Conservation (phyloP, 495 filamentous ascomycete species). For the Immersiella caudata region DNA sequence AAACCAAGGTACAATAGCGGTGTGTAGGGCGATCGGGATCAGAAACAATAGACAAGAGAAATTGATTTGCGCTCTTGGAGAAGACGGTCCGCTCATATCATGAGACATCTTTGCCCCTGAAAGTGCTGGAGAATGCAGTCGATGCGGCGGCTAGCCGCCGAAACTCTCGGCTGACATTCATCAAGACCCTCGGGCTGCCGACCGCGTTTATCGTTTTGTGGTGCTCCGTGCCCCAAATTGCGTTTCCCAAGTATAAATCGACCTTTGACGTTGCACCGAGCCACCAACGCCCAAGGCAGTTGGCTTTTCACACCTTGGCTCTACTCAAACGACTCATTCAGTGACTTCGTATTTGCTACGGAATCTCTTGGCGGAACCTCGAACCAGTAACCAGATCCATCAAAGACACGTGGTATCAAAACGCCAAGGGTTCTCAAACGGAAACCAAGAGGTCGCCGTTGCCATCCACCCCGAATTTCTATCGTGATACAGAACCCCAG, state of each 20-base stretch:
- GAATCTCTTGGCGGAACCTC: background rate
- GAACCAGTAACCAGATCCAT: background rate
- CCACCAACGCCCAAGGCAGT: background rate
- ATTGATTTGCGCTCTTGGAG: background rate
- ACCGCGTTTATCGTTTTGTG: background rate
- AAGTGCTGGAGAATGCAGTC: background rate
- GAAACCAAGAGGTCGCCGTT: background rate
- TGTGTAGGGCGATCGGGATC: no score
- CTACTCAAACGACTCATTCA: background rate
- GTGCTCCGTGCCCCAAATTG: background rate
- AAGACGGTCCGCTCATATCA: background rate
- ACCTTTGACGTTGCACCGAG: background rate
- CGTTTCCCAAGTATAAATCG: background rate
- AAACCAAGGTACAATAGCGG: no score
- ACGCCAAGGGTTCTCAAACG: background rate
- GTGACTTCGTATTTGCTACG: background rate
- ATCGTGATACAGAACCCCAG: background rate
- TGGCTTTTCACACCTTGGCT: background rate
- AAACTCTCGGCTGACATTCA: conserved; percentile 13
- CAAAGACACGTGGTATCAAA: background rate
- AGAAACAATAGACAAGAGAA: background rate
- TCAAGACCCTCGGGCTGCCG: background rate
- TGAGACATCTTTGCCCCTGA: conserved; percentile 20
- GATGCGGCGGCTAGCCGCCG: background rate
- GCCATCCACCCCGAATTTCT: background rate